These are phyloP conservation scores for Pyrus pyrifolia DNA, from an alignment of 306 rosid genomes.

Conservation along the genomic window DNA sequence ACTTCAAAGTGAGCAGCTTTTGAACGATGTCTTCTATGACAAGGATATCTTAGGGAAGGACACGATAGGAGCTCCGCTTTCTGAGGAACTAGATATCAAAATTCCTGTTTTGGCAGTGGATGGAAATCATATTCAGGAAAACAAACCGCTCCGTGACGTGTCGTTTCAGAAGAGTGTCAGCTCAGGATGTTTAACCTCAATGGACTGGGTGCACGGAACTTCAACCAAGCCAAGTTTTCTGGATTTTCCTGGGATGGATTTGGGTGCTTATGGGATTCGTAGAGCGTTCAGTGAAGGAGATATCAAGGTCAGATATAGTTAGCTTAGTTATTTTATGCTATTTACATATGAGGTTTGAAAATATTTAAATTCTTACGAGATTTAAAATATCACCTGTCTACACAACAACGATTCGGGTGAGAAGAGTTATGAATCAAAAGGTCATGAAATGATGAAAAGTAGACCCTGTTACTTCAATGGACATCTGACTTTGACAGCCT, in stretches of 20 bases:
- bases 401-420: too few relatives aligned
- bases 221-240: constrained; percentile 50
- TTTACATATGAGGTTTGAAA: neutral
- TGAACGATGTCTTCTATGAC: constrained; percentile 72
- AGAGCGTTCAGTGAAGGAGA: constrained; percentile 92
- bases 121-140: constrained; percentile 48
- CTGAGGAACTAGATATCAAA: constrained; percentile 63
- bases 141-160: constrained; percentile 41
- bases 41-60: constrained; percentile 75
- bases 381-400: neutral
- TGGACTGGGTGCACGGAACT: constrained; percentile 71
- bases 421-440: too few relatives aligned
- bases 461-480: too few relatives aligned
- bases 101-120: constrained; percentile 39
- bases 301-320: constrained; percentile 63
- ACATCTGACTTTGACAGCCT: neutral
- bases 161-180: constrained; percentile 63
- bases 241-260: constrained; percentile 62
- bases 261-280: constrained; percentile 69
- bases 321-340: neutral
- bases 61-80: constrained; percentile 43
- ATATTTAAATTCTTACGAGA: neutral
- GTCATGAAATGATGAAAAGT: too few relatives aligned
- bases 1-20: constrained; percentile 76
- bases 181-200: constrained; percentile 60